phyloP scores from a whole-genome alignment of 257 asterid genomes.

The Fraxinus anomala region DNA sequence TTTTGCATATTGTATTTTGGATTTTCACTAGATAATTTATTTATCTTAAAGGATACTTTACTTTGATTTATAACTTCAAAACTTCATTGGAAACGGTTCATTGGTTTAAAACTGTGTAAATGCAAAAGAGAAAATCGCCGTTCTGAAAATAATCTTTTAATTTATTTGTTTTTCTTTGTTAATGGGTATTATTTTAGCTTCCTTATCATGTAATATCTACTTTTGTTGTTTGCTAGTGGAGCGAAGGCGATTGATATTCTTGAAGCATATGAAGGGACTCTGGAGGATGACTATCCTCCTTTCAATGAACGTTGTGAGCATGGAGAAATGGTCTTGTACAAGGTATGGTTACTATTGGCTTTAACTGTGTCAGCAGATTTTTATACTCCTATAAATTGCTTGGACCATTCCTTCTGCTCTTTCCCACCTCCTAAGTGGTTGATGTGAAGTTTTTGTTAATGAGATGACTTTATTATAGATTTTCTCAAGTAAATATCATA shows the following conservation, averaged over 20 bases:
- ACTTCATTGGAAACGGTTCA: neutral
- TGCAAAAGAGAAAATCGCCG: neutral
- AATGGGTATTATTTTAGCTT: neutral
- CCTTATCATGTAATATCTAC: slow-evolving; percentile 14
- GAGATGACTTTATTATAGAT: slow-evolving; percentile 15
- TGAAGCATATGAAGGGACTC: slow-evolving; percentile 98
- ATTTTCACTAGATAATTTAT: neutral
- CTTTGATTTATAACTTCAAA: neutral
- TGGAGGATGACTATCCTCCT: slow-evolving; percentile 97
- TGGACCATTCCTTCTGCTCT: slow-evolving; percentile 21
- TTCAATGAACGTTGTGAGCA: slow-evolving; percentile 94
- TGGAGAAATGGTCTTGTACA: slow-evolving; percentile 97
- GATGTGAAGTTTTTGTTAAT: neutral
- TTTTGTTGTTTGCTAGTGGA: slow-evolving; percentile 54
- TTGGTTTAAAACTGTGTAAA: neutral
- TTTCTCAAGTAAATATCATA: neutral
- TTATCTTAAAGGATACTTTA: neutral
- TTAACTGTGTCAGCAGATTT: slow-evolving; percentile 10
- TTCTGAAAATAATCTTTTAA: neutral
- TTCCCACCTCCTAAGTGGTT: slow-evolving; percentile 13
- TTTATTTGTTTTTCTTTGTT: neutral
- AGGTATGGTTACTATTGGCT: slow-evolving; percentile 48
- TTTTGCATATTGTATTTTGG: neutral
- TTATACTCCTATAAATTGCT: slow-evolving; percentile 13
- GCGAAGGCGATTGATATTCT: slow-evolving; percentile 95